These are phyloP conservation scores for Penicillium steckii DNA, from an alignment of 495 filamentous ascomycete genomes.

Conservation along the genomic window DNA sequence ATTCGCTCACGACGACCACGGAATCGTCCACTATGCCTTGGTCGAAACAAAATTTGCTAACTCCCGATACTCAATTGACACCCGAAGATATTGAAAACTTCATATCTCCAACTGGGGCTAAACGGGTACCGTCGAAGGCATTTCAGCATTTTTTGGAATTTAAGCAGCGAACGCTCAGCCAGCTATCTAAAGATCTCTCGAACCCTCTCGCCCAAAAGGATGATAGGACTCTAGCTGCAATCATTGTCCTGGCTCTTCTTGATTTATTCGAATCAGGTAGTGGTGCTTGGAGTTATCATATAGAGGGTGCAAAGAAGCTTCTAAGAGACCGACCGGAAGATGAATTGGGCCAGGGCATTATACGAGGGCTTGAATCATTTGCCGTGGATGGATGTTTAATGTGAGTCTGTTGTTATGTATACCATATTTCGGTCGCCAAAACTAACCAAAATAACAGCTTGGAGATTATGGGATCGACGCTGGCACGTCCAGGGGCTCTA, in stretches of 20 bases:
- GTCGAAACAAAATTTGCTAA: constrained; percentile 24
- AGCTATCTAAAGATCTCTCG: constrained; percentile 36
- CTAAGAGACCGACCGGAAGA: constrained; percentile 30
- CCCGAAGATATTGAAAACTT: constrained; percentile 29
- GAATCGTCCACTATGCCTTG: constrained; percentile 39
- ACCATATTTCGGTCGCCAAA: background rate
- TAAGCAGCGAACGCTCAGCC: constrained; percentile 44
- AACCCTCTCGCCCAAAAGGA: constrained; percentile 40
- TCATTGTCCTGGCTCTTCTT: constrained; percentile 43
- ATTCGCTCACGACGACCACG: constrained; percentile 33
- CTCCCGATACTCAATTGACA: constrained; percentile 19
- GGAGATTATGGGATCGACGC: constrained; percentile 50
- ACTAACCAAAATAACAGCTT: constrained; percentile 26
- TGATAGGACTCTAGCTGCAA: constrained; percentile 39
- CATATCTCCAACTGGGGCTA: constrained; percentile 29
- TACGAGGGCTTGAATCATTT: constrained; percentile 41
- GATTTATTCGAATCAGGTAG: constrained; percentile 47
- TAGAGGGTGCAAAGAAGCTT: constrained; percentile 48
- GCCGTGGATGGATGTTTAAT: constrained; percentile 45
- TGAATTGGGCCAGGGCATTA: constrained; percentile 22
- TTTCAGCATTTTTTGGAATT: constrained; percentile 43
- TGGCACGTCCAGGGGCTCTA: constrained; percentile 43
- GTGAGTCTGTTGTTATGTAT: constrained; percentile 18
- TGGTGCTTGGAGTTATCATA: constrained; percentile 47
- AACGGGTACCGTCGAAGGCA: constrained; percentile 27